Conservation (phyloP, 176 grass and related monocot genomes). For the Aegilops longissima region DNA sequence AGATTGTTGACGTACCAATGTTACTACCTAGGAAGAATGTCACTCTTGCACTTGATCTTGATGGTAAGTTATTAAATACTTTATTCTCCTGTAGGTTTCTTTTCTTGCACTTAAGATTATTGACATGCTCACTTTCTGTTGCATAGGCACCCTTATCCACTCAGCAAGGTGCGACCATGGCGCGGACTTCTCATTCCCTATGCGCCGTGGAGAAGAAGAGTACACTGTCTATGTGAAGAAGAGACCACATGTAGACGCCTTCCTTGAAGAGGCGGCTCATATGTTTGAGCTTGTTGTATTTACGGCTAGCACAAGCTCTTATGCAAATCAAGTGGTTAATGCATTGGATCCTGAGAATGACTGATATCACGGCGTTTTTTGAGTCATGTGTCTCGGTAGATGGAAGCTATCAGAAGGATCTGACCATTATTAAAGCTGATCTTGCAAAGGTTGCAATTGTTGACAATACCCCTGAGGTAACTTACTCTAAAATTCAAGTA, state of each 20-base stretch:
- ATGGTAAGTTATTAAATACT: too few species aligned
- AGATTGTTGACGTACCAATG: too few species aligned
- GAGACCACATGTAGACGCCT: slow-evolving; percentile 73
- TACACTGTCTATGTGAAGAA: slow-evolving; percentile 89
- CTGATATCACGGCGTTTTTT: slow-evolving; percentile 77
- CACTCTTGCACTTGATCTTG: too few species aligned
- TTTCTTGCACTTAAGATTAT: too few species aligned
- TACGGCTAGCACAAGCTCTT: slow-evolving; percentile 81
- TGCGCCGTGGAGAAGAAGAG: too few species aligned
- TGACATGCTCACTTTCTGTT: too few species aligned
- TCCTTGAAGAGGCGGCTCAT: slow-evolving; percentile 73
- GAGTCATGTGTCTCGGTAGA: slow-evolving; percentile 78
- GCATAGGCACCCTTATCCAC: too few species aligned
- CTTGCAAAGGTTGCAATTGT: slow-evolving; percentile 85
- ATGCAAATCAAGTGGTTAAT: slow-evolving; percentile 82
- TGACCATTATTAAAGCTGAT: slow-evolving; percentile 71
- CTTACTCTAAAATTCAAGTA: neutral
- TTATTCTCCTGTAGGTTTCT: too few species aligned
- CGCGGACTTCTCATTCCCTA: too few species aligned
- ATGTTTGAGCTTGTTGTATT: slow-evolving; percentile 93
- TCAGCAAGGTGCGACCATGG: too few species aligned
- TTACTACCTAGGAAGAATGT: too few species aligned
- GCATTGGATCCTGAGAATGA: slow-evolving; percentile 67
- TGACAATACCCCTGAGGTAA: slow-evolving; percentile 96
- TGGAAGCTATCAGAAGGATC: slow-evolving; percentile 72